A percentile compares a stretch with the other conserved stretches of the same genome.
phyloP scores from a whole-genome alignment of 345 rosid species.

The Noccaea bulbosa region DNA sequence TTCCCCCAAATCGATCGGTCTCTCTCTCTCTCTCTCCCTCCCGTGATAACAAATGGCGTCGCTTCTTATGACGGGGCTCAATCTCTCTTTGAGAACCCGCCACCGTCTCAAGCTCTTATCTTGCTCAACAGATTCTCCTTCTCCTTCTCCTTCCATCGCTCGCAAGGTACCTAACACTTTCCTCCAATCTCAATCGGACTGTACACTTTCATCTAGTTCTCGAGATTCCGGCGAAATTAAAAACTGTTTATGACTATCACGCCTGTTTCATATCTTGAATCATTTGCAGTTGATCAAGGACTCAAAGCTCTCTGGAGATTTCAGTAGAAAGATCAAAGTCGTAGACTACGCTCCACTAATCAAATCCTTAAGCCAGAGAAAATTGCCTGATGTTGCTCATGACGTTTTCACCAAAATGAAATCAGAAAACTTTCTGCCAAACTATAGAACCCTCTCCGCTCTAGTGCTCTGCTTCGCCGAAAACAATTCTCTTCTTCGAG shows the following conservation, averaged over 20 bases:
- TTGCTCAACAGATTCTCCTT: slow-evolving; percentile 26
- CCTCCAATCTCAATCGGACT: neutral
- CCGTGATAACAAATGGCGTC: slow-evolving; percentile 22
- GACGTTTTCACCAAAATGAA: slow-evolving; percentile 52
- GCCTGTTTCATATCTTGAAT: neutral
- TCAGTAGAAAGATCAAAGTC: slow-evolving; percentile 30
- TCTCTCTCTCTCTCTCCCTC: too few relatives aligned
- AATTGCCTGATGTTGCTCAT: slow-evolving; percentile 48
- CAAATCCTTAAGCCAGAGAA: slow-evolving; percentile 39
- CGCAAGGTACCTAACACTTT: slow-evolving; percentile 42
- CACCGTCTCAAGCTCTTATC: slow-evolving; percentile 32
- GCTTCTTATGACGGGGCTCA: slow-evolving; percentile 15
- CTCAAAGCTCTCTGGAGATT: slow-evolving; percentile 37
- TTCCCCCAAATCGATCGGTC: too few relatives aligned
- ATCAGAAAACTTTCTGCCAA: slow-evolving; percentile 45
- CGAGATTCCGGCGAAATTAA: neutral
- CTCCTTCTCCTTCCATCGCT: slow-evolving; percentile 32
- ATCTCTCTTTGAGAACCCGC: slow-evolving; percentile 15
- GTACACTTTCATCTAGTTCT: neutral
- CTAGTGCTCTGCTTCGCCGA: slow-evolving; percentile 58
- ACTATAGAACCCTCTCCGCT: slow-evolving; percentile 50
- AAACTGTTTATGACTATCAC: neutral
- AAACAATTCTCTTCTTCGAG: slow-evolving; percentile 51
- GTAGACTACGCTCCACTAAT: slow-evolving; percentile 53
- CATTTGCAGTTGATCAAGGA: slow-evolving; percentile 41